Conservation (phyloP, 768 basidiomycete species). For the Fomitopsis pulvina region DNA sequence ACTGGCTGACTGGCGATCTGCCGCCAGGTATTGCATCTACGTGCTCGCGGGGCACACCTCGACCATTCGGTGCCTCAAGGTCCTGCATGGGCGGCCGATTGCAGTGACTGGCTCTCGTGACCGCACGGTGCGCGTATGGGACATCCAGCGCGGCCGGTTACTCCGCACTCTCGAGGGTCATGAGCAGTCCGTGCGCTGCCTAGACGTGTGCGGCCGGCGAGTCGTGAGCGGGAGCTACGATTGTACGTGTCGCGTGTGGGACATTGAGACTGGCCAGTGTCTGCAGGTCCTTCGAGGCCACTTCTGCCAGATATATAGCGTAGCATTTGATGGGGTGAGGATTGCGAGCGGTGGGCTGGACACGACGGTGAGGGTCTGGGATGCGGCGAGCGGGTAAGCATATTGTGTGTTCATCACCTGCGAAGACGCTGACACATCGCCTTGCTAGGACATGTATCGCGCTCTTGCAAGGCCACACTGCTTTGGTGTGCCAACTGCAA, state of each 20-base stretch:
- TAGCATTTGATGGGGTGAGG: constrained; percentile 81
- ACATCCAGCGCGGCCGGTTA: constrained; percentile 73
- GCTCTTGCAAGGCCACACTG: constrained; percentile 84
- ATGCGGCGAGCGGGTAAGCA: constrained; percentile 73
- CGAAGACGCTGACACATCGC: background rate
- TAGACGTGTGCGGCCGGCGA: constrained; percentile 79
- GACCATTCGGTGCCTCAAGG: constrained; percentile 87
- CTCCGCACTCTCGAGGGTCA: constrained; percentile 72
- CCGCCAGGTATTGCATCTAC: constrained; percentile 58
- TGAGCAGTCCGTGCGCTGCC: constrained; percentile 71
- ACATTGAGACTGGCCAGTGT: constrained; percentile 85
- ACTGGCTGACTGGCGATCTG: background rate
- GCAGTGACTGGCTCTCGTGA: constrained; percentile 91
- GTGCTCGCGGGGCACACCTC: constrained; percentile 79
- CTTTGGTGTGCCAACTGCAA: constrained; percentile 88
- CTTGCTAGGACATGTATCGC: constrained; percentile 65
- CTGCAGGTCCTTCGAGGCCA: constrained; percentile 78
- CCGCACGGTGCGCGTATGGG: constrained; percentile 84
- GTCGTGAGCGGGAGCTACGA: constrained; percentile 96
- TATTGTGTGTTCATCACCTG: background rate
- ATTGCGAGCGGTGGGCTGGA: constrained; percentile 88
- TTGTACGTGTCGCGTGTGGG: constrained; percentile 83
- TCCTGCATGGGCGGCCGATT: constrained; percentile 79
- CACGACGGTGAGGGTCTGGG: constrained; percentile 91
- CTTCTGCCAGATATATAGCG: constrained; percentile 82